A percentile compares a stretch with the other conserved stretches of the same genome.
Conservation (phyloP, 352 stramenopile species). For the Phytophthora kernoviae region DNA sequence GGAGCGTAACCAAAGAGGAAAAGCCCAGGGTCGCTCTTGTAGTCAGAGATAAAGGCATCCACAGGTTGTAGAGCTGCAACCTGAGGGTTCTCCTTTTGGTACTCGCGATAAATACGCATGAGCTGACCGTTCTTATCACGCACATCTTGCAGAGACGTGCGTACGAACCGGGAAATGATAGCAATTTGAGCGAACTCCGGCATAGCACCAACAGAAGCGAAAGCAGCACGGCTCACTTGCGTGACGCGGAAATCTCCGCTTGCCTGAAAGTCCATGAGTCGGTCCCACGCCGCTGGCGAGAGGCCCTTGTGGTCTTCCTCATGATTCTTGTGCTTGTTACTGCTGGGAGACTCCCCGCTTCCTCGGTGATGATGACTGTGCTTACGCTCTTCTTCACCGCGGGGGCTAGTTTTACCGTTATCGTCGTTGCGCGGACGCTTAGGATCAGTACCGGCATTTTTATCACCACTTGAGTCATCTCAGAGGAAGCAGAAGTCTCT, state of each 20-base stretch:
- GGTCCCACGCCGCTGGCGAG: conserved; percentile 68
- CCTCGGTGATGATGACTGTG: conserved; percentile 27
- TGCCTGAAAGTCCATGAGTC: conserved; percentile 77
- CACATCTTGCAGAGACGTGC: conserved; percentile 60
- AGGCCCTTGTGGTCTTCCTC: conserved; percentile 61
- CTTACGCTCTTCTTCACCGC: conserved; percentile 20
- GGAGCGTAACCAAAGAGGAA: conserved; percentile 79
- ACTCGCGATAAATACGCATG: conserved; percentile 73
- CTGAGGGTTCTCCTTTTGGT: conserved; percentile 75
- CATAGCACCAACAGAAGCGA: conserved; percentile 65
- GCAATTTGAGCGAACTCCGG: conserved; percentile 79
- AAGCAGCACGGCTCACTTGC: conserved; percentile 75
- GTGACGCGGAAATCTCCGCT: conserved; percentile 63
- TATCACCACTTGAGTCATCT: conserved; percentile 11
- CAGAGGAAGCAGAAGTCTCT: conserved; percentile 5
- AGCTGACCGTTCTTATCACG: conserved; percentile 83
- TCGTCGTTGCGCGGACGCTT: conserved; percentile 27
- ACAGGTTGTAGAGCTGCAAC: conserved; percentile 55
- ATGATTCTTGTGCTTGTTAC: conserved; percentile 22
- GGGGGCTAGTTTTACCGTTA: conserved; percentile 15
- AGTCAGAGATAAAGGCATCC: conserved; percentile 48
- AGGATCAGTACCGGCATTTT: conserved; percentile 1
- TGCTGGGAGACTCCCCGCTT: conserved; percentile 30
- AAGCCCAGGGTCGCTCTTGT: conserved; percentile 48
- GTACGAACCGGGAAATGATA: conserved; percentile 73